A percentile compares a stretch with the other conserved stretches of the same genome.
These are phyloP conservation scores for Macrolepiota dolichaula DNA, from an alignment of 768 basidiomycete species.

Conservation along the genomic window DNA sequence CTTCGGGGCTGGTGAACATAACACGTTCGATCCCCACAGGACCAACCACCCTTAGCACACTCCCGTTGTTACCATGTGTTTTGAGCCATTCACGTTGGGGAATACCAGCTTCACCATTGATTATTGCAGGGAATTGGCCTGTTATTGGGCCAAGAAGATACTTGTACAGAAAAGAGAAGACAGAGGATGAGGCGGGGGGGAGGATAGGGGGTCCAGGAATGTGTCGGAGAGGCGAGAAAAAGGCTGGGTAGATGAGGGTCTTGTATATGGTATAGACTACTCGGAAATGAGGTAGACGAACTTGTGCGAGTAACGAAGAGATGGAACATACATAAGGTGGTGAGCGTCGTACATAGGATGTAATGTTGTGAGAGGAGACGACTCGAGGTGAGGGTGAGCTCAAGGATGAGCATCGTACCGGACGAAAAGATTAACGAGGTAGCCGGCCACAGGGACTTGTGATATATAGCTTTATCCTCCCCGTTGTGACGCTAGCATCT, in stretches of 20 bases:
- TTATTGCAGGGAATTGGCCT: conserved; percentile 37
- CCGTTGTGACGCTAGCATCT: too few species aligned
- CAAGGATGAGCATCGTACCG: too few species aligned
- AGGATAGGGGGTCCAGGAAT: conserved; percentile 10
- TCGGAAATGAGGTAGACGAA: too few species aligned
- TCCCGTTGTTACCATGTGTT: conserved; percentile 27
- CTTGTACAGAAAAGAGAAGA: background rate
- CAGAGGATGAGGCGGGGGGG: background rate
- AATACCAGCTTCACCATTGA: conserved; percentile 37
- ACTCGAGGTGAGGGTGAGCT: too few species aligned
- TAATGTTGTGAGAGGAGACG: too few species aligned
- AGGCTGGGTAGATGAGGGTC: conserved; percentile 5
- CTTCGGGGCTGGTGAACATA: conserved; percentile 37
- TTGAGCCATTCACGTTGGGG: conserved; percentile 40
- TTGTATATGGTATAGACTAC: background rate
- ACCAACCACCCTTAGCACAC: conserved; percentile 35
- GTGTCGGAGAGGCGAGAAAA: conserved; percentile 8
- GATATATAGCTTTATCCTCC: too few species aligned
- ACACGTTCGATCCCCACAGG: conserved; percentile 38
- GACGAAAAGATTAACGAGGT: too few species aligned
- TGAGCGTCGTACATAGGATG: too few species aligned
- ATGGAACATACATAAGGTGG: too few species aligned
- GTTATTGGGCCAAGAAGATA: background rate
- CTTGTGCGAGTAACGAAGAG: too few species aligned
- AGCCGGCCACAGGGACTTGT: too few species aligned